phyloP scores from a whole-genome alignment of 345 rosid genomes.

The Eucalyptus curtisii region DNA sequence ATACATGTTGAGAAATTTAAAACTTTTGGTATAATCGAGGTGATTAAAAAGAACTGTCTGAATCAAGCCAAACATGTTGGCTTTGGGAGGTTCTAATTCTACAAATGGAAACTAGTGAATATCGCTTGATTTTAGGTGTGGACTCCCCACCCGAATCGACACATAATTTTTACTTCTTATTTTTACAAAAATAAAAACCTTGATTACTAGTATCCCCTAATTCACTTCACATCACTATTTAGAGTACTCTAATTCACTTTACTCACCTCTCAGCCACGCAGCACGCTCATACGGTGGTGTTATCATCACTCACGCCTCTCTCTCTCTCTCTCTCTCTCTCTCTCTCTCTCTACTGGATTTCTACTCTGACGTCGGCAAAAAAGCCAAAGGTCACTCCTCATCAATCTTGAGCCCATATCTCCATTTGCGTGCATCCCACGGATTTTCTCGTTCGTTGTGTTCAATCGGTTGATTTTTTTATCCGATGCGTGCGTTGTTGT shows the following conservation, averaged over 20 bases:
- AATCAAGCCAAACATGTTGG: rapidly evolving
- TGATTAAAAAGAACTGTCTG: rapidly evolving
- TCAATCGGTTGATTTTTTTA: not conserved
- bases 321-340: not conserved
- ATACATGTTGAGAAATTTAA: not conserved
- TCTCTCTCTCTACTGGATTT: not conserved
- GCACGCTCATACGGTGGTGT: not conserved
- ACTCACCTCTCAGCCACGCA: not conserved
- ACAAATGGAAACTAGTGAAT: not conserved
- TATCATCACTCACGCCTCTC: not conserved
- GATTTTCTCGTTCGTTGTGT: not conserved
- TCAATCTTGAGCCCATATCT: no score
- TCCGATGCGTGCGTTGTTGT: not conserved
- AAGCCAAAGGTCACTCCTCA: no score
- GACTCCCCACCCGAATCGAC: not conserved
- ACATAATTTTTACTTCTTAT: not conserved
- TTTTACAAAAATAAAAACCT: not conserved
- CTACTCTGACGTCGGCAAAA: not conserved
- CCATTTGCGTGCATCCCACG: not conserved
- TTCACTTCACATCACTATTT: not conserved
- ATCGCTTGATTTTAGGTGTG: not conserved
- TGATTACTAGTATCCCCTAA: not conserved
- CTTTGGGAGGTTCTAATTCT: not conserved
- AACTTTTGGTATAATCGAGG: not conserved
- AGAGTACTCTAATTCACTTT: not conserved